Conservation (phyloP, 176 grass and related monocot species). For the Raddia guianensis region DNA sequence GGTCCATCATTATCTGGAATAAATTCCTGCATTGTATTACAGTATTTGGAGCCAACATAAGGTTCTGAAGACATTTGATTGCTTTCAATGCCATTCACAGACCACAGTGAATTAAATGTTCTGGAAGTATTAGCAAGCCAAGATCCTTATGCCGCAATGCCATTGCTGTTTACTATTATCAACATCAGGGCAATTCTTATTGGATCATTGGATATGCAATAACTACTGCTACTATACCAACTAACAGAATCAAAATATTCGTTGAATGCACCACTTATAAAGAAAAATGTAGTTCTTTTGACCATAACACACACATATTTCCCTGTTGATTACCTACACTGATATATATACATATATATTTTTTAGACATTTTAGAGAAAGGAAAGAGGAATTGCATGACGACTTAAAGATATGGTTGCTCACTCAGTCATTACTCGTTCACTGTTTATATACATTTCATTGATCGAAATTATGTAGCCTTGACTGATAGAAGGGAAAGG, state of each 20-base stretch:
- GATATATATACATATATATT: too few species aligned
- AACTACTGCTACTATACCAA: conserved; percentile 27
- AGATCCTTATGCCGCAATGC: neutral
- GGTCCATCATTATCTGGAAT: conserved; percentile 60
- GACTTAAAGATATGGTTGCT: conserved; percentile 25
- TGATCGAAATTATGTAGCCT: conserved; percentile 35
- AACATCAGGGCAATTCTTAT: conserved; percentile 8
- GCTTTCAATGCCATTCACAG: conserved; percentile 57
- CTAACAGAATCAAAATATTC: conserved; percentile 31
- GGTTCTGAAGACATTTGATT: conserved; percentile 61
- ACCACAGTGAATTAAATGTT: conserved; percentile 50
- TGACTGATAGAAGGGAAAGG: conserved; percentile 42
- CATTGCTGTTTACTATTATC: conserved; percentile 28
- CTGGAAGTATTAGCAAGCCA: conserved; percentile 46
- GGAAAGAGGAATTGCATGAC: neutral
- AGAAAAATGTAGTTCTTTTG: conserved; percentile 16
- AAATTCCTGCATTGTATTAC: conserved; percentile 59
- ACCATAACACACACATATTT: neutral
- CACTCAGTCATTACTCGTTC: neutral
- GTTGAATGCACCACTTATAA: neutral
- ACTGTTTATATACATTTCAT: conserved; percentile 3
- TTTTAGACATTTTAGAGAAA: conserved; percentile 16
- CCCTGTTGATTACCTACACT: conserved; percentile 12
- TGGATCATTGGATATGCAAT: conserved; percentile 37
- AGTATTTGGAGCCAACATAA: conserved; percentile 55